Base-by-base conservation (phyloP, 2,329 filamentous ascomycete genomes). In the Pestalotiopsis sp. region DNA sequence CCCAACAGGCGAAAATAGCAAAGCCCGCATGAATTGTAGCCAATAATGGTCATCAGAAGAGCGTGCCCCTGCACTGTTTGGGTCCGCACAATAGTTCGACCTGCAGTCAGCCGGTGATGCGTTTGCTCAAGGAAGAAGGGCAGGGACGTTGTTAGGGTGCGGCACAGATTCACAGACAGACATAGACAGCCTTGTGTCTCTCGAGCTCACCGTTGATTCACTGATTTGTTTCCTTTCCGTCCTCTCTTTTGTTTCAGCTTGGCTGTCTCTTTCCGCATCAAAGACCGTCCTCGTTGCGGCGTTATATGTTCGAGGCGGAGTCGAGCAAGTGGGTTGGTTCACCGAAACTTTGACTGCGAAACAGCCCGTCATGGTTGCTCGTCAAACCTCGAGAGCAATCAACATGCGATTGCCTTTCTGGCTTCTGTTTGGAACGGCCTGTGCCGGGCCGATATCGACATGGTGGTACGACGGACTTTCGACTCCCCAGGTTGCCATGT, bases 401-500 rank as follows among this genome's bases (percentile, higher is more conserved):
- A 27, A 12, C 23, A 14, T 59, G 25, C 57, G 20, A 12, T 39
- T 12, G 4, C 11, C 12, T 3, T 23, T 49, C 27, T 64, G 61
- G 61, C 27, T 49, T 23, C 41, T 45, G 11, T 7, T 64, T 14
- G n/a, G 61, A 14, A 45, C 20, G n/a, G 39, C 39, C 3, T 49
- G 20, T 23, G 38, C 38, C n/a, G 39, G 61, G 12, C 14, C 38
- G 4, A 64, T 64, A 45, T 45, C 61, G 36, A 64, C 61, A 12
- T 64, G 61, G 64, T 57, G 49, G 41, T 57, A 56, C 13, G 20
- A 23, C 7, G 41, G 23, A 20, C 20, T 25, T 14, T 45, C 20
- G n/a, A 57, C 39, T 2, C 70, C 68, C 1, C 68, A 71, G 12
- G 58, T 70, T 5, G 38, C 66, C 61, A 66, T 69, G 69, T 66